phyloP scores from a whole-genome alignment of 345 rosid species.

The Excoecaria cochinchinensis region DNA sequence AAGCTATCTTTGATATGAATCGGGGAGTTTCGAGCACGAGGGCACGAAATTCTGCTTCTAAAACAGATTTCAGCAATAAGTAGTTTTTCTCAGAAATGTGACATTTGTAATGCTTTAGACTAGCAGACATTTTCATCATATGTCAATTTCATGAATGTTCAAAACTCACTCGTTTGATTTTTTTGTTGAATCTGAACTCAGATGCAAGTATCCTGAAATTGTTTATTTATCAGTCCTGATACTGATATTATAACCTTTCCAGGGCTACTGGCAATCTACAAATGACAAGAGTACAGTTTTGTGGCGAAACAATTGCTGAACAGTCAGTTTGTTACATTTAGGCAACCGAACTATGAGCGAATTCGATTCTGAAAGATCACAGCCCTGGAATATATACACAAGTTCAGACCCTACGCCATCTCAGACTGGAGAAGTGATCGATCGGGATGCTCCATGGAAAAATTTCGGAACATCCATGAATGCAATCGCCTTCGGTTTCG shows the following conservation, averaged over 20 bases:
- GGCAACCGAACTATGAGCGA: conserved; percentile 37
- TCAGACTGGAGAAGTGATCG: conserved; percentile 20
- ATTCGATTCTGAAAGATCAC: conserved; percentile 49
- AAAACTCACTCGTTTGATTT: too few relatives aligned
- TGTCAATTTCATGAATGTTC: too few relatives aligned
- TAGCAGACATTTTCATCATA: not conserved
- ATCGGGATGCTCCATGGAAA: conserved; percentile 56
- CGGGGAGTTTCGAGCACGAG: too few relatives aligned
- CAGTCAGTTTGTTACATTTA: not conserved
- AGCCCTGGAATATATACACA: conserved; percentile 58
- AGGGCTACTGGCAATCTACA: conserved; percentile 17
- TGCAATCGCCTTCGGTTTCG: conserved; percentile 84
- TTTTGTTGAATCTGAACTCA: too few relatives aligned
- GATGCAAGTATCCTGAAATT: not conserved
- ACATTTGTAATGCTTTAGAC: not conserved
- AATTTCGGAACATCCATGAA: conserved; percentile 65
- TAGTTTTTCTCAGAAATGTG: not conserved
- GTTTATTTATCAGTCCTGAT: not conserved
- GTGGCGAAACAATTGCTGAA: not conserved
- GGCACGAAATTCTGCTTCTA: not conserved
- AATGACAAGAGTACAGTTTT: conserved; percentile 10
- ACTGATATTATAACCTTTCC: not conserved
- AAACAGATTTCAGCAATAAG: not conserved
- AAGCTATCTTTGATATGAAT: too few relatives aligned
- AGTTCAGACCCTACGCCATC: conserved; percentile 42